Evolutionary conservation across 352 stramenopile genomes (phyloP).

Genomic region (Globisporangium barbulae): DNA sequence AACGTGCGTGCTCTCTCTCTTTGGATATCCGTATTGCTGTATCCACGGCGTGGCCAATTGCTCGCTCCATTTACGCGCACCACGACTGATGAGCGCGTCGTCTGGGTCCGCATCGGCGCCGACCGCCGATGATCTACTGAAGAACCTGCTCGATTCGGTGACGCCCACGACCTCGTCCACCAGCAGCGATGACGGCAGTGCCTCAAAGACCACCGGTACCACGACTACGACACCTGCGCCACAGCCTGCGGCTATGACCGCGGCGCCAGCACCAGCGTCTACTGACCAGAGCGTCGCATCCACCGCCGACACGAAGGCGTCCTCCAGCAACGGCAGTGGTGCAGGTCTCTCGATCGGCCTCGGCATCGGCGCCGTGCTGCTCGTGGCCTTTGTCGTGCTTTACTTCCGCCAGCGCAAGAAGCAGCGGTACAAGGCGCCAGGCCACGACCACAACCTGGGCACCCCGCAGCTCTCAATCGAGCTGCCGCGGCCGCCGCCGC

Average conservation of each 20-base stretch:
- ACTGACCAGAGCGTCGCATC: slow-evolving; percentile 4
- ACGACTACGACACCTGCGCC: neutral
- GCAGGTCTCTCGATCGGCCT: slow-evolving; percentile 15
- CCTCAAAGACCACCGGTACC: neutral
- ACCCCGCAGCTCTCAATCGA: slow-evolving; percentile 24
- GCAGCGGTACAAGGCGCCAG: slow-evolving; percentile 1
- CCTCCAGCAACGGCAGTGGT: neutral
- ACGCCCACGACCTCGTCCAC: slow-evolving; percentile 3
- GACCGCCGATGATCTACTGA: slow-evolving; percentile 16
- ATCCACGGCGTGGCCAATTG: neutral
- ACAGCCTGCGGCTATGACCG: neutral
- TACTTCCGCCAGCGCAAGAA: slow-evolving; percentile 19
- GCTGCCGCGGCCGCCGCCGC: slow-evolving; percentile 11
- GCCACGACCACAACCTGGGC: slow-evolving; percentile 14
- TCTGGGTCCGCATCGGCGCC: slow-evolving; percentile 8
- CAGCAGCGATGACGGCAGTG: neutral
- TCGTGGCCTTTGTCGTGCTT: slow-evolving; percentile 16
- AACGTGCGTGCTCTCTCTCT: neutral
- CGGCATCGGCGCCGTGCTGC: slow-evolving; percentile 10
- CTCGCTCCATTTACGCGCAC: neutral
- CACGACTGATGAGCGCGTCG: slow-evolving; percentile 13
- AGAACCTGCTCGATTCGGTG: slow-evolving; percentile 24
- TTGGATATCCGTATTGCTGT: neutral
- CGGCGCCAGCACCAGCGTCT: neutral
- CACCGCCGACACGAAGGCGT: slow-evolving; percentile 1